These are phyloP conservation scores for Heterobasidion occidentale DNA, from an alignment of 1,284 basidiomycete genomes.

Conservation along the genomic window DNA sequence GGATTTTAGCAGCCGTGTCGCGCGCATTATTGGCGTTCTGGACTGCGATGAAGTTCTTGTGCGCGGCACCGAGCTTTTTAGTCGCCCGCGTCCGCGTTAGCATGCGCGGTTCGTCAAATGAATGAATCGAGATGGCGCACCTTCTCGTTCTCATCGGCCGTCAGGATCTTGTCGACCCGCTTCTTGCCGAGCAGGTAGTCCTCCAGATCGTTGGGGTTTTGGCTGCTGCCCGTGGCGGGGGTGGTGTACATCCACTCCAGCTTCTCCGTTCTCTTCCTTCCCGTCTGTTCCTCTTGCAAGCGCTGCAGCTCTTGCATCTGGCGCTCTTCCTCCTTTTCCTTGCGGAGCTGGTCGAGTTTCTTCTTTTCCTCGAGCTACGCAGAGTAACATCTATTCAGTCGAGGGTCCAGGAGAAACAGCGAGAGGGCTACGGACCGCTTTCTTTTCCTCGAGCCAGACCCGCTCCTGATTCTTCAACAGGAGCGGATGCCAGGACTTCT, in stretches of 20 bases:
- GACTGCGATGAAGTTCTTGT: conserved; percentile 87
- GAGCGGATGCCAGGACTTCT: conserved; percentile 98
- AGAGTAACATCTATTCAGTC: neutral
- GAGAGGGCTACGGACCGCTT: conserved; percentile 58
- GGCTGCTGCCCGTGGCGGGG: conserved; percentile 75
- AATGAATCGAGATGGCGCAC: conserved; percentile 33
- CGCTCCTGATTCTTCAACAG: conserved; percentile 97
- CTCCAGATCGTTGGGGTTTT: conserved; percentile 89
- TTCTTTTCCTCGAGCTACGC: conserved; percentile 92
- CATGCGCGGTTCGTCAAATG: neutral
- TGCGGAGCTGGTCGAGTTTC: conserved; percentile 91
- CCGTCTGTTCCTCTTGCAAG: conserved; percentile 89
- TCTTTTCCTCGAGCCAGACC: conserved; percentile 98
- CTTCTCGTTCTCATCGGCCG: conserved; percentile 83
- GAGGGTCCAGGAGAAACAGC: neutral
- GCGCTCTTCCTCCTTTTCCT: conserved; percentile 96
- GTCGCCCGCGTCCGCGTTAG: no score
- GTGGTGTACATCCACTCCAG: conserved; percentile 99
- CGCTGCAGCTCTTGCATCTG: conserved; percentile 95
- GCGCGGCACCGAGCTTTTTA: conserved; percentile 66
- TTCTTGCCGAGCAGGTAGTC: conserved; percentile 98
- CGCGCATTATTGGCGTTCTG: conserved; percentile 90
- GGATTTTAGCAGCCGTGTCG: conserved; percentile 88
- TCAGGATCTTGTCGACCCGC: conserved; percentile 92
- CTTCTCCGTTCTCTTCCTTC: conserved; percentile 89